Evolutionary conservation across 176 grass and related monocot genomes (phyloP), one percentile per base, ranked within the genome.

Genomic region (Dactylis glomerata): DNA sequence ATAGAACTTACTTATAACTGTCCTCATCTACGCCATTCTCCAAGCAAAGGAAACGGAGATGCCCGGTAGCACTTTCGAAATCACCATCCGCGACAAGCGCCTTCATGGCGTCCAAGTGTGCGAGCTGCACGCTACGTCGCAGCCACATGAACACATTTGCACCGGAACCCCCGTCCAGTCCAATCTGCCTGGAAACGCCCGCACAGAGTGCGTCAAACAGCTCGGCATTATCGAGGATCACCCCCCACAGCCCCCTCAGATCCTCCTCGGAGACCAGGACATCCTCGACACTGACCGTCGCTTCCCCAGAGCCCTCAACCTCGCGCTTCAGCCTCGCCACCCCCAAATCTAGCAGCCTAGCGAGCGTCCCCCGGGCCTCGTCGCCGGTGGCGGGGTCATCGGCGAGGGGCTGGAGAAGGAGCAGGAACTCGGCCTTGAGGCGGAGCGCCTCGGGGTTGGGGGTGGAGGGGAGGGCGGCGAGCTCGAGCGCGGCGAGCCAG

Each of bases 401-500:
- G 19, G 86, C 82, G 41, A 93, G 61, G 64, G 82, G 65, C 68
- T 95, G 93, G 55, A 98, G 68, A 59, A 98, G 87, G 71, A 98
- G 44, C 38, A 95, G 85, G 57, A 98, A 95, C 69, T 98, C 96
- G 13, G 85, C 87, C 86, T 85, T 86, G 56, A 93, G 47, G 50
- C 89, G 89, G 82, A 94, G 85, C 32, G 81, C 73, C 79, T 94
- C 90, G 19, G 85, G 90, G 33, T 94, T 92, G 30, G 61, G 88
- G 19, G 76, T 76, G 40, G 74, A 77, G 22, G 83, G 81, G 76
- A 79, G 83, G 46, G 82, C 83, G 11, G 82, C 65, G 68, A 98
- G 96, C 89, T 98, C 96, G 5, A 98, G 87, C 55, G 84, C 83
- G 62, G 93, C 88, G 51, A 98, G 91, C 96, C 96, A 98, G 15